Evolutionary conservation across 2,329 filamentous ascomycete genomes (phyloP).

Genomic region (Fusarium pininemorale): DNA sequence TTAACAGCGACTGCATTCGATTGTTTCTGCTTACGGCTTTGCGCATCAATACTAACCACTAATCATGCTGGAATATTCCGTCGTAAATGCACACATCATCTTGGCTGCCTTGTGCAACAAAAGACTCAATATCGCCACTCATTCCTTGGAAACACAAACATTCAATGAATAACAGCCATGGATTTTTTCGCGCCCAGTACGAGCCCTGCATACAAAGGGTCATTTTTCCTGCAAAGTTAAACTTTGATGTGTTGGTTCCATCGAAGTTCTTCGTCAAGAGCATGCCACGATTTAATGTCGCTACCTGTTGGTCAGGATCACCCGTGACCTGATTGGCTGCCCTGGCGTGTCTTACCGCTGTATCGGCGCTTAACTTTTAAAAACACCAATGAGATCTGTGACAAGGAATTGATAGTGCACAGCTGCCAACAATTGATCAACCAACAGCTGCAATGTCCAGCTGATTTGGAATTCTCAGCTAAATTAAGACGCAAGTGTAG

Average conservation of each 20-base stretch:
- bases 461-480: constrained; percentile 2
- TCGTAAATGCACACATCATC: neutral
- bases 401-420: constrained; percentile 10
- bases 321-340: constrained; percentile 13
- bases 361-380: constrained; percentile 28
- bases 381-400: constrained; percentile 4
- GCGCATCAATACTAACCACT: neutral
- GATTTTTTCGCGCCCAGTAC: neutral
- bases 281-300: constrained; percentile 13
- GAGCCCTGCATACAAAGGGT: neutral
- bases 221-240: neutral
- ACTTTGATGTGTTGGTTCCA: neutral
- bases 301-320: constrained; percentile 9
- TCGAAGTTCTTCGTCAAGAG: constrained; percentile 15
- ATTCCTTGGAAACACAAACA: neutral
- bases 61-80: neutral
- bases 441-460: constrained; percentile 7
- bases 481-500: neutral
- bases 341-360: constrained; percentile 24
- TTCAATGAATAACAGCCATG: neutral
- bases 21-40: neutral
- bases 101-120: neutral
- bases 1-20: neutral
- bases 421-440: constrained; percentile 5
- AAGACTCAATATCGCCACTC: neutral